phyloP scores from a whole-genome alignment of 1,284 basidiomycete genomes.

The Rhodotorula sp. region DNA sequence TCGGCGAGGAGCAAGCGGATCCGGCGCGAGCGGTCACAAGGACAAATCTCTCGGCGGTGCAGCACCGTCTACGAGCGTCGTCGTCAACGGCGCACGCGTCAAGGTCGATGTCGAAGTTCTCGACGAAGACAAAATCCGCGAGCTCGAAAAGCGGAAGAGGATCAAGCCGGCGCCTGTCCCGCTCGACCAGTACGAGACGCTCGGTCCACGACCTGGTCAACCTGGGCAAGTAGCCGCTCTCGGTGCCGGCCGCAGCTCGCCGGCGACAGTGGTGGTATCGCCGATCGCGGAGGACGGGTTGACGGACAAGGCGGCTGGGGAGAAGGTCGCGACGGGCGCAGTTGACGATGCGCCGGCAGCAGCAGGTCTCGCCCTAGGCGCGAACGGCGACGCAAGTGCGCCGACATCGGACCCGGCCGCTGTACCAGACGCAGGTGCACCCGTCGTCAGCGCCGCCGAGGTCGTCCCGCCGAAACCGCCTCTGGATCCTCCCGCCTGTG shows the following conservation, averaged over 20 bases:
- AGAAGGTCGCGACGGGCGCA: not conserved
- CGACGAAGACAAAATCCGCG: conserved; percentile 81
- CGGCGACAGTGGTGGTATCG: conserved; percentile 10
- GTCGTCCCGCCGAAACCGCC: conserved; percentile 1
- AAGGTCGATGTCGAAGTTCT: conserved; percentile 89
- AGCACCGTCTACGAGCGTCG: conserved; percentile 53
- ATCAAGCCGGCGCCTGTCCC: conserved; percentile 82
- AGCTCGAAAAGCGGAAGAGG: conserved; percentile 77
- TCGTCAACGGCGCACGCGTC: conserved; percentile 84
- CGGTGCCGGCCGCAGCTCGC: not conserved
- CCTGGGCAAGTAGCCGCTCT: not conserved
- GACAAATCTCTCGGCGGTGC: not conserved
- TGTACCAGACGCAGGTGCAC: not conserved
- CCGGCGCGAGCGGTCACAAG: not conserved
- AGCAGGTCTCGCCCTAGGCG: not conserved
- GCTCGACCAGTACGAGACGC: conserved; percentile 65
- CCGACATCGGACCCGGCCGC: not conserved
- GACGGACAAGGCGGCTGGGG: not conserved
- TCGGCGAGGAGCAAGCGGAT: conserved; percentile 53
- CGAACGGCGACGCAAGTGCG: not conserved
- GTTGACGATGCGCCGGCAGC: not conserved
- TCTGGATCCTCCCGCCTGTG: conserved; percentile 65
- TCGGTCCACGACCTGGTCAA: conserved; percentile 18
- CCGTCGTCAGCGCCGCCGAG: not conserved
- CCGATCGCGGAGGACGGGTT: not conserved